These are phyloP conservation scores for Ophiostoma piceae DNA, from an alignment of 2,329 filamentous ascomycete genomes.

Conservation along the genomic window DNA sequence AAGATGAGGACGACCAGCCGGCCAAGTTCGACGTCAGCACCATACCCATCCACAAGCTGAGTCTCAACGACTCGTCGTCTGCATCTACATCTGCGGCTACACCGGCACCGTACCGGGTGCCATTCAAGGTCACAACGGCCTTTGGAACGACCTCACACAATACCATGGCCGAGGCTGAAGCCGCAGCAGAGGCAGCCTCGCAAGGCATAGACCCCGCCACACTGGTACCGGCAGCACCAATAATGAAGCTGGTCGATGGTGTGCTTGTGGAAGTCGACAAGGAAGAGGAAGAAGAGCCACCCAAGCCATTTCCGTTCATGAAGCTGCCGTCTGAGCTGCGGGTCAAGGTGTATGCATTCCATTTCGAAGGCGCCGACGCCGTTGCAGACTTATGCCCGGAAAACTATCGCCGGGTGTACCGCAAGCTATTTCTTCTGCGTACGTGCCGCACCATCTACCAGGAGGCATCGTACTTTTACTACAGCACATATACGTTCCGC, in stretches of 20 bases:
- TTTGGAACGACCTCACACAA: background rate
- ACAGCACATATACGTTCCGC: slow-evolving; percentile 57
- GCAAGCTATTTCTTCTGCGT: slow-evolving; percentile 55
- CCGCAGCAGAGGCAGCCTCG: background rate
- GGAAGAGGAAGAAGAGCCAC: slow-evolving; percentile 21
- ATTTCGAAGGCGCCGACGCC: slow-evolving; percentile 50
- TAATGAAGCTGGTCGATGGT: background rate
- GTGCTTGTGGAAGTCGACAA: background rate
- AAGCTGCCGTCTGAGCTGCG: slow-evolving; percentile 65
- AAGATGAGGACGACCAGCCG: slow-evolving; percentile 39
- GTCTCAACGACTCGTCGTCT: slow-evolving; percentile 36
- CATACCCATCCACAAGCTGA: slow-evolving; percentile 42
- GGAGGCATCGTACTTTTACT: slow-evolving; percentile 63
- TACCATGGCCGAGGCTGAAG: background rate
- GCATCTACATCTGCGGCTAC: slow-evolving; percentile 19
- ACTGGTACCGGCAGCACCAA: background rate
- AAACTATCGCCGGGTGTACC: slow-evolving; percentile 58
- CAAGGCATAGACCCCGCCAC: background rate
- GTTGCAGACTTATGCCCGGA: slow-evolving; percentile 62
- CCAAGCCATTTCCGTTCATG: slow-evolving; percentile 58
- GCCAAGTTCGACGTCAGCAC: slow-evolving; percentile 29
- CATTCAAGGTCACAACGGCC: slow-evolving; percentile 6
- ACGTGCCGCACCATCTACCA: slow-evolving; percentile 56
- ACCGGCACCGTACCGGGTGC: slow-evolving; percentile 24
- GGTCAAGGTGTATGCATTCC: slow-evolving; percentile 60